phyloP scores from a whole-genome alignment of 345 rosid species.

The Kandelia obovata region DNA sequence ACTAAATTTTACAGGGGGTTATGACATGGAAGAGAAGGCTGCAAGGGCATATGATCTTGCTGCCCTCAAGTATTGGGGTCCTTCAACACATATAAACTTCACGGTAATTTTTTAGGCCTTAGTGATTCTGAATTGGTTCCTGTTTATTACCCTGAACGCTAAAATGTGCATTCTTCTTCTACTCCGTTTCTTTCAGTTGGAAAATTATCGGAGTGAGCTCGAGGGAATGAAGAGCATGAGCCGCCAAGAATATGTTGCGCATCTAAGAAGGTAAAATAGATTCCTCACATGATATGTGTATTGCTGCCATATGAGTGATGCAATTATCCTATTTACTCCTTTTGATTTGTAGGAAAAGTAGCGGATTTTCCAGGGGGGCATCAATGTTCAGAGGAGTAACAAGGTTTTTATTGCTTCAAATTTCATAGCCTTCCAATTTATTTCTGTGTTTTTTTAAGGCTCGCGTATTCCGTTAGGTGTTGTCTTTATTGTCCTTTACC shows the following conservation, averaged over 20 bases:
- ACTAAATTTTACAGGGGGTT: slow-evolving; percentile 45
- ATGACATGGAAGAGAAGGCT: slow-evolving; percentile 89
- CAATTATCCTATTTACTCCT: not conserved
- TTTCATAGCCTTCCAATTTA: not conserved
- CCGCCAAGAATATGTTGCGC: slow-evolving; percentile 80
- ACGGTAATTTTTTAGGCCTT: slow-evolving; percentile 31
- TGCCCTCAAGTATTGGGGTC: slow-evolving; percentile 84
- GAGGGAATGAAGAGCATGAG: slow-evolving; percentile 80
- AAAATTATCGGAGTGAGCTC: slow-evolving; percentile 53
- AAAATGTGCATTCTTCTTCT: not conserved
- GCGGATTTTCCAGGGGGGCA: slow-evolving; percentile 85
- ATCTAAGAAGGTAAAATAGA: slow-evolving; percentile 51
- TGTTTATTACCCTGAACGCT: too few relatives aligned
- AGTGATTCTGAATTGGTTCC: not conserved
- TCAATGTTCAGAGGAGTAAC: slow-evolving; percentile 87
- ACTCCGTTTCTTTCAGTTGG: slow-evolving; percentile 40
- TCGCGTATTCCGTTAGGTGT: too few relatives aligned
- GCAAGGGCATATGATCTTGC: slow-evolving; percentile 87
- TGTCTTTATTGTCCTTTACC: not conserved
- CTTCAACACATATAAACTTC: slow-evolving; percentile 72
- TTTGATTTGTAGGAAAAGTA: slow-evolving; percentile 54
- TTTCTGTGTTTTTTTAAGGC: not conserved
- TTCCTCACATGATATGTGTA: not conserved
- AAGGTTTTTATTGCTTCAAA: slow-evolving; percentile 43
- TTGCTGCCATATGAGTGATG: not conserved